Evolutionary conservation across 2,329 filamentous ascomycete genomes (phyloP).

Genomic region (Fusarium sp.): DNA sequence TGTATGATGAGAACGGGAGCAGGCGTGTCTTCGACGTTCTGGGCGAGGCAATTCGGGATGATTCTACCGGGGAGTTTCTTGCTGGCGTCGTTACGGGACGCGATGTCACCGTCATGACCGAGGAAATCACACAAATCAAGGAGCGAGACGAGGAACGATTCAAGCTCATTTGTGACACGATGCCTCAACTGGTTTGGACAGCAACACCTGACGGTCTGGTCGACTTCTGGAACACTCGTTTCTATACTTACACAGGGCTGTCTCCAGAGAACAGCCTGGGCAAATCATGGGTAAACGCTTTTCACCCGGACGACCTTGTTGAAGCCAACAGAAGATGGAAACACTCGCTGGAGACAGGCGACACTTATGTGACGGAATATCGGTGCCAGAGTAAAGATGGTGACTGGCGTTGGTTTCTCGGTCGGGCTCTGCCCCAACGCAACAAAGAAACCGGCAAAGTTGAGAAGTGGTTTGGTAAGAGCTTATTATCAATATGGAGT

Average conservation of each 20-base stretch:
- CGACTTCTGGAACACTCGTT: constrained; percentile 84
- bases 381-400: constrained; percentile 77
- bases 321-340: constrained; percentile 71
- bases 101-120: constrained; percentile 79
- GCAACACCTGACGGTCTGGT: constrained; percentile 75
- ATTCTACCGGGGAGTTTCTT: constrained; percentile 78
- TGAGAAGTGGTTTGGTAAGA: constrained; percentile 81
- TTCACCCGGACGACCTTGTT: constrained; percentile 79
- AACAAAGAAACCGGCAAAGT: constrained; percentile 77
- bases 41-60: constrained; percentile 78
- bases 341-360: constrained; percentile 75
- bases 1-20: constrained; percentile 68
- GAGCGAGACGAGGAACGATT: constrained; percentile 82
- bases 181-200: constrained; percentile 83
- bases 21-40: constrained; percentile 74
- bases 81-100: constrained; percentile 80
- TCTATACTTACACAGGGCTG: constrained; percentile 84
- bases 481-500: not conserved
- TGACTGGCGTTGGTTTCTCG: constrained; percentile 85
- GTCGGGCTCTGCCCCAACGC: constrained; percentile 77
- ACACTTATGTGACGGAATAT: constrained; percentile 80
- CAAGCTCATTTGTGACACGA: constrained; percentile 81
- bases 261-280: constrained; percentile 74
- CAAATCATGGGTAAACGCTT: constrained; percentile 72
- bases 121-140: constrained; percentile 78